Percentiles rank a stretch among this genome's conserved stretches.
Conservation (phyloP, 345 rosid species). For the Stellera chamaejasme region DNA sequence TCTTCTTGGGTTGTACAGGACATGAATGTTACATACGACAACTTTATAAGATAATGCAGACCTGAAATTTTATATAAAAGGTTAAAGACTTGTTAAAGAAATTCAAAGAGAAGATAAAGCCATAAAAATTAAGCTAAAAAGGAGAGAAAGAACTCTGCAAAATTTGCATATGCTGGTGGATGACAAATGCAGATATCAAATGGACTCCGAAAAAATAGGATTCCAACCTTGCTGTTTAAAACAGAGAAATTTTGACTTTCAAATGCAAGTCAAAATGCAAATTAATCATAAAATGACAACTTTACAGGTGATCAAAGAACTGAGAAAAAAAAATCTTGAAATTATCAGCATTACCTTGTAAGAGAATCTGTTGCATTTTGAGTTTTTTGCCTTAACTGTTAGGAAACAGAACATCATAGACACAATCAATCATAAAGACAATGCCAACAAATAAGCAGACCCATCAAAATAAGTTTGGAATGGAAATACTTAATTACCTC, state of each 20-base stretch:
- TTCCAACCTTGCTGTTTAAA: too few species aligned
- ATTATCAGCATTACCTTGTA: constrained; percentile 36
- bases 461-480: not conserved
- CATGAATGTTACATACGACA: constrained; percentile 84
- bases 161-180: too few species aligned
- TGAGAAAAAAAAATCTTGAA: not conserved
- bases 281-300: constrained; percentile 4
- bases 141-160: too few species aligned
- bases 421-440: not conserved
- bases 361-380: constrained; percentile 23
- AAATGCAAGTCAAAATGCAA: constrained; percentile 4
- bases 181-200: too few species aligned
- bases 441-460: not conserved
- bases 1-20: constrained; percentile 88
- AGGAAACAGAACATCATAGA: constrained; percentile 12
- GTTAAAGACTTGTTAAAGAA: too few species aligned
- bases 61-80: constrained; percentile 22
- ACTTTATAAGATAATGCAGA: constrained; percentile 38
- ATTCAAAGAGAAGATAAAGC: too few species aligned
- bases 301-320: not conserved
- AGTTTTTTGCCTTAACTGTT: constrained; percentile 37
- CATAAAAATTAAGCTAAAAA: too few species aligned
- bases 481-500: constrained; percentile 43
- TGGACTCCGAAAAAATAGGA: too few species aligned
- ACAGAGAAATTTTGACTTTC: constrained; percentile 11